These are phyloP conservation scores for Batkoa obscura DNA, from an alignment of 371 early-diverging fungal species.

Conservation along the genomic window DNA sequence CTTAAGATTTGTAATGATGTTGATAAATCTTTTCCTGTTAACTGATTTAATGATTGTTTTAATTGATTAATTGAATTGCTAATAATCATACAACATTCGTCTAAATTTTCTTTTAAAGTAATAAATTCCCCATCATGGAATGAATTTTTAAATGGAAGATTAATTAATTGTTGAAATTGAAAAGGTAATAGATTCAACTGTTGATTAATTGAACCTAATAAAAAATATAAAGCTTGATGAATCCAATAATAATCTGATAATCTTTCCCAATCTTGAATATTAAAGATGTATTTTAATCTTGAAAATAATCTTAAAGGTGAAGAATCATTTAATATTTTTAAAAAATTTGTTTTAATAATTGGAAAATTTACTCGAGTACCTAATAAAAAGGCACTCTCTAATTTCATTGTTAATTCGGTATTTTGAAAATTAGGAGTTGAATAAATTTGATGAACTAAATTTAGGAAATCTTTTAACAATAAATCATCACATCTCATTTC, in stretches of 20 bases:
- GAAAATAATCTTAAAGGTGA: slow-evolving; percentile 38
- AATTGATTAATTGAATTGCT: neutral
- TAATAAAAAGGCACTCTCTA: slow-evolving; percentile 85
- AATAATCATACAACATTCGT: no score
- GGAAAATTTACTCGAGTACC: slow-evolving; percentile 68
- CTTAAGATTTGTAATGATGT: slow-evolving; percentile 42
- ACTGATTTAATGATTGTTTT: neutral
- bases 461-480: slow-evolving; percentile 59
- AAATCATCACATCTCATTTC: slow-evolving; percentile 41
- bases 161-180: slow-evolving; percentile 29
- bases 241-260: slow-evolving; percentile 76
- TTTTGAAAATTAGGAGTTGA: slow-evolving; percentile 52
- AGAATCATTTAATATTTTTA: slow-evolving; percentile 60
- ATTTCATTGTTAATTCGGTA: slow-evolving; percentile 75
- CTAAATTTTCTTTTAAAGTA: neutral
- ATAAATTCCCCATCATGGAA: no score
- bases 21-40: slow-evolving; percentile 20
- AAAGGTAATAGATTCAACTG: slow-evolving; percentile 12
- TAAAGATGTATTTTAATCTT: slow-evolving; percentile 74
- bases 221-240: slow-evolving; percentile 69
- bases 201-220: slow-evolving; percentile 45
- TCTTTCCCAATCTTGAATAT: slow-evolving; percentile 90
- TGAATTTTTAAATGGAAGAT: slow-evolving; percentile 11
- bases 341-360: slow-evolving; percentile 54
- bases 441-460: slow-evolving; percentile 75